Percentiles rank a stretch among this genome's conserved stretches.
Evolutionary conservation across 768 basidiomycete genomes (phyloP).

Genomic region (Plicaturopsis crispa): DNA sequence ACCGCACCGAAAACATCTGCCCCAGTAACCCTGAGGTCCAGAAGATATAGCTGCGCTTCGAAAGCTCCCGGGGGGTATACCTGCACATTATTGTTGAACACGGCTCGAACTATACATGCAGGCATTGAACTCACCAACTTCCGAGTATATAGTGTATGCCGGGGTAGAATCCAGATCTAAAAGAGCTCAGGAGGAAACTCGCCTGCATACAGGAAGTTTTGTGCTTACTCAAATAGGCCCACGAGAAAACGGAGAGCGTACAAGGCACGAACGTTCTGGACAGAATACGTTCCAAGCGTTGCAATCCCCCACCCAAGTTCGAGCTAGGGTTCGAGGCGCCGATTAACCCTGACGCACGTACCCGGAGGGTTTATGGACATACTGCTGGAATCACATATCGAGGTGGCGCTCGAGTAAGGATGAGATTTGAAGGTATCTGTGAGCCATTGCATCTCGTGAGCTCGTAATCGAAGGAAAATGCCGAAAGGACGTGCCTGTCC

Average conservation of each 20-base stretch:
- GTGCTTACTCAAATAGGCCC: not conserved
- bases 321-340: slow-evolving; percentile 3
- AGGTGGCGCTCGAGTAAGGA: slow-evolving; percentile 11
- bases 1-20: slow-evolving; percentile 13
- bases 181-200: slow-evolving; percentile 5
- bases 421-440: slow-evolving; percentile 13
- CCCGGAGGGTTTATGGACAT: too few relatives aligned
- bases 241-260: slow-evolving; percentile 10
- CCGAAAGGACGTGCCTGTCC: too few relatives aligned
- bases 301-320: slow-evolving; percentile 12
- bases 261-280: slow-evolving; percentile 7
- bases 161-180: slow-evolving; percentile 11
- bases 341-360: too few relatives aligned
- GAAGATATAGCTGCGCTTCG: slow-evolving; percentile 12
- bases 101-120: too few relatives aligned
- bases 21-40: slow-evolving; percentile 12
- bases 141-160: slow-evolving; percentile 14
- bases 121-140: slow-evolving; percentile 8
- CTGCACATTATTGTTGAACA: not conserved
- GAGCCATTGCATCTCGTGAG: slow-evolving; percentile 10
- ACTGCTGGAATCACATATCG: slow-evolving; percentile 13
- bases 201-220: not conserved
- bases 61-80: slow-evolving; percentile 10
- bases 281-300: slow-evolving; percentile 12
- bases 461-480: too few relatives aligned